Conservation (phyloP, 805 yeast genomes). For the Teunomyces gatunensis region DNA sequence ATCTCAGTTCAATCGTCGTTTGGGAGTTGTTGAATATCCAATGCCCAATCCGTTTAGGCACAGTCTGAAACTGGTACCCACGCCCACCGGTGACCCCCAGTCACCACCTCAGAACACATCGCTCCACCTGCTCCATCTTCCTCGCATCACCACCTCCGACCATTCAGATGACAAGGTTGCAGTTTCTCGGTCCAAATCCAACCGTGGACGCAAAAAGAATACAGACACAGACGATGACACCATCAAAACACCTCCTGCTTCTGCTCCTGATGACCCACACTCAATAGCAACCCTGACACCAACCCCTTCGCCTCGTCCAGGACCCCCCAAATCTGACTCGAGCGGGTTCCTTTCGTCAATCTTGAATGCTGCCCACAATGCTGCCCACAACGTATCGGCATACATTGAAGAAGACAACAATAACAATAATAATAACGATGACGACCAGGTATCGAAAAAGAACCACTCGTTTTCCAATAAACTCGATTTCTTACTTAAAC, state of each 20-base stretch:
- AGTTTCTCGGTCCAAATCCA: background rate
- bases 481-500: conserved; percentile 23
- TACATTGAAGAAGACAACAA: conserved; percentile 10
- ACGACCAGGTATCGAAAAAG: background rate
- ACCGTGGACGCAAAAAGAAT: background rate
- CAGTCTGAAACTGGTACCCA: conserved; percentile 2
- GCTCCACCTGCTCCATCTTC: conserved; percentile 1
- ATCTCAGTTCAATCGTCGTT: background rate
- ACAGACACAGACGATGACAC: background rate
- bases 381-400: conserved; percentile 26
- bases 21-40: background rate
- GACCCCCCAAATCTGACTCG: conserved; percentile 11
- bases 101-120: background rate
- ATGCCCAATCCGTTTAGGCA: conserved; percentile 4
- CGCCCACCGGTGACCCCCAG: background rate
- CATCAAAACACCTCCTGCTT: background rate
- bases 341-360: conserved; percentile 44
- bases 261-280: background rate
- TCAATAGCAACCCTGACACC: background rate
- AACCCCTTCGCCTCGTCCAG: conserved; percentile 1
- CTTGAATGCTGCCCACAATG: conserved; percentile 47
- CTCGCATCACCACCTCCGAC: background rate
- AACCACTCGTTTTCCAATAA: conserved; percentile 16
- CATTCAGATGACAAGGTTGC: background rate
- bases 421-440: background rate